Evolutionary conservation across 257 asterid species (phyloP).

Genomic region (Gentiana straminea): DNA sequence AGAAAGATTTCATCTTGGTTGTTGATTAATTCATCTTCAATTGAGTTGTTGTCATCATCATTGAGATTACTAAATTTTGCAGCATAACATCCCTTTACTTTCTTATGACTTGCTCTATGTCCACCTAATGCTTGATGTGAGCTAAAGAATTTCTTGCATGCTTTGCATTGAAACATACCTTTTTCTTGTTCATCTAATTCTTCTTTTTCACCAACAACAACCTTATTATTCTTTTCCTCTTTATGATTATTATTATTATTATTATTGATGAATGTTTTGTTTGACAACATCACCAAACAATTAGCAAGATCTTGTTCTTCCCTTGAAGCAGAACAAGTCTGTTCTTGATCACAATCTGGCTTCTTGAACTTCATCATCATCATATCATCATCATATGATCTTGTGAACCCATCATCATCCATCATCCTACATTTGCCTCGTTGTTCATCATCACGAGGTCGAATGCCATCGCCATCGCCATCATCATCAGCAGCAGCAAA

Average conservation of each 20-base stretch:
- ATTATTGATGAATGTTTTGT: slow-evolving; percentile 17
- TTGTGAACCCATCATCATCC: not conserved
- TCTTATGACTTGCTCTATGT: slow-evolving; percentile 92
- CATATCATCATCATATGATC: slow-evolving; percentile 6
- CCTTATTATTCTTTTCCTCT: slow-evolving; percentile 13
- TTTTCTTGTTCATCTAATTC: slow-evolving; percentile 11
- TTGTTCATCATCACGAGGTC: slow-evolving; percentile 3
- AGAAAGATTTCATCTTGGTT: slow-evolving; percentile 15
- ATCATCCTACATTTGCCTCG: slow-evolving; percentile 1
- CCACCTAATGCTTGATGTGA: slow-evolving; percentile 97
- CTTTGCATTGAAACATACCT: slow-evolving; percentile 63
- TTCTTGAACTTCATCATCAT: not conserved
- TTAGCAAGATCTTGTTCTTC: slow-evolving; percentile 82
- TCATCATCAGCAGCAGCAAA: slow-evolving; percentile 10
- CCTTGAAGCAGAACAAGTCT: slow-evolving; percentile 12
- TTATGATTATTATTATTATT: slow-evolving; percentile 14
- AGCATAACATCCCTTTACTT: slow-evolving; percentile 82
- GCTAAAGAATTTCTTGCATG: slow-evolving; percentile 60
- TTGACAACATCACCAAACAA: slow-evolving; percentile 62
- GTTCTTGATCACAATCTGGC: slow-evolving; percentile 4
- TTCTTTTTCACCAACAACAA: no score
- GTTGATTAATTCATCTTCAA: slow-evolving; percentile 20
- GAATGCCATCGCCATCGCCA: slow-evolving; percentile 7
- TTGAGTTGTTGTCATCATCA: slow-evolving; percentile 6
- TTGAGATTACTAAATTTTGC: slow-evolving; percentile 22